Conservation (phyloP, 73 alveolate genomes). For the Halteria grandinella region DNA sequence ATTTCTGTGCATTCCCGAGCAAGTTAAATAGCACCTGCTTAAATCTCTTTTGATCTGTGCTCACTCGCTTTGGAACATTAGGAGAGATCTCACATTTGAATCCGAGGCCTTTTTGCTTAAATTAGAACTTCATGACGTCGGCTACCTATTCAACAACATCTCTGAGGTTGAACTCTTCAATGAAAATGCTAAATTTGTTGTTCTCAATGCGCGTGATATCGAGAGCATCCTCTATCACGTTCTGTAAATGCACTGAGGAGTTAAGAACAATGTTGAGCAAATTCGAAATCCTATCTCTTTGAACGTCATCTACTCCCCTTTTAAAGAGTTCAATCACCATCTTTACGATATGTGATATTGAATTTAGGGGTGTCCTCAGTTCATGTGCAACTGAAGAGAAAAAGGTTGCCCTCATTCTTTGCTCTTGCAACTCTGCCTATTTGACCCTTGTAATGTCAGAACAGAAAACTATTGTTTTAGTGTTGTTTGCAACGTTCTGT, state of each 20-base stretch:
- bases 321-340: neutral
- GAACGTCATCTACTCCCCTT: neutral
- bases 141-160: slow-evolving; percentile 3
- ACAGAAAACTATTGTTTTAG: too few relatives aligned
- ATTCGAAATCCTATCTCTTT: too few relatives aligned
- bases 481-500: too few relatives aligned
- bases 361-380: slow-evolving; percentile 34
- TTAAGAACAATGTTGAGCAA: neutral
- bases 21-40: slow-evolving; percentile 6
- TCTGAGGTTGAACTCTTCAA: neutral
- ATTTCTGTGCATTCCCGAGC: slow-evolving; percentile 24
- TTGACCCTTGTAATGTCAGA: too few relatives aligned
- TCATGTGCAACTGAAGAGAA: slow-evolving; percentile 43
- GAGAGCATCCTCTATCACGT: slow-evolving; percentile 31
- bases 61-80: neutral
- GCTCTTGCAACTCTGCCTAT: too few relatives aligned
- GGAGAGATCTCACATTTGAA: neutral
- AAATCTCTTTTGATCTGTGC: neutral
- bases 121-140: slow-evolving; percentile 2
- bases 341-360: neutral
- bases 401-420: slow-evolving; percentile 4
- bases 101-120: neutral
- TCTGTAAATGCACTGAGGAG: slow-evolving; percentile 6
- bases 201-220: slow-evolving; percentile 16
- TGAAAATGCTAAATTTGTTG: slow-evolving; percentile 7